phyloP scores from a whole-genome alignment of 2,329 filamentous ascomycete species.

The Xylariales sp. region DNA sequence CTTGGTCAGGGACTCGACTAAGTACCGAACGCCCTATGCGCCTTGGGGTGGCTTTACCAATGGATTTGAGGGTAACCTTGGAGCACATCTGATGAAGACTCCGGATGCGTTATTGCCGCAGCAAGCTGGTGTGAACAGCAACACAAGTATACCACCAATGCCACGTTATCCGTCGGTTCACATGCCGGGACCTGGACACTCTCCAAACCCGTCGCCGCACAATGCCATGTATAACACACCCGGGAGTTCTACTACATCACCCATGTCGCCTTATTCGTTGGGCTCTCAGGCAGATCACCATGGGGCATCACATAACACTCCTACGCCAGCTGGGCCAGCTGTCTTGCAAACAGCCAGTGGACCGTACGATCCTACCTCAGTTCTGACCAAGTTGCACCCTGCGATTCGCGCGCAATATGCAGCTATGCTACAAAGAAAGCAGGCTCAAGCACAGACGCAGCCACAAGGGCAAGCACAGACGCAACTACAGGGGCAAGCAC shows the following conservation, averaged over 20 bases:
- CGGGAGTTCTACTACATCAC: background rate
- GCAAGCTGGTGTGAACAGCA: background rate
- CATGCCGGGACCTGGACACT: too few species aligned
- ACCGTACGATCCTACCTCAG: slow-evolving; percentile 7
- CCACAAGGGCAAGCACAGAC: background rate
- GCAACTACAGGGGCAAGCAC: too few species aligned
- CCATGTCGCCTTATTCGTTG: background rate
- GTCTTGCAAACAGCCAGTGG: slow-evolving; percentile 8
- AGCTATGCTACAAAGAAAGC: slow-evolving; percentile 22
- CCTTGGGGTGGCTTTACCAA: slow-evolving; percentile 55
- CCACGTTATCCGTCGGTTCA: slow-evolving; percentile 13
- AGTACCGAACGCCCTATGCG: slow-evolving; percentile 57
- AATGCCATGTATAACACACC: too few species aligned
- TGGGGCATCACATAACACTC: background rate
- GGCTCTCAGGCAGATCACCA: background rate
- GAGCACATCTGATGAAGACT: slow-evolving; percentile 40
- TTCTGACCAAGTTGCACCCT: slow-evolving; percentile 21
- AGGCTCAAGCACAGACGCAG: slow-evolving; percentile 13
- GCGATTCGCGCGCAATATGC: slow-evolving; percentile 27
- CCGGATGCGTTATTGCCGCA: slow-evolving; percentile 31
- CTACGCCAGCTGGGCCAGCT: background rate
- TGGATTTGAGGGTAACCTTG: slow-evolving; percentile 51
- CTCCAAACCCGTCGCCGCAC: too few species aligned
- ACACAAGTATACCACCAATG: slow-evolving; percentile 3
- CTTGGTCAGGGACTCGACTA: slow-evolving; percentile 42